Base-by-base conservation (phyloP, 1,284 basidiomycete genomes). In the Rhodotorula sp. region DNA sequence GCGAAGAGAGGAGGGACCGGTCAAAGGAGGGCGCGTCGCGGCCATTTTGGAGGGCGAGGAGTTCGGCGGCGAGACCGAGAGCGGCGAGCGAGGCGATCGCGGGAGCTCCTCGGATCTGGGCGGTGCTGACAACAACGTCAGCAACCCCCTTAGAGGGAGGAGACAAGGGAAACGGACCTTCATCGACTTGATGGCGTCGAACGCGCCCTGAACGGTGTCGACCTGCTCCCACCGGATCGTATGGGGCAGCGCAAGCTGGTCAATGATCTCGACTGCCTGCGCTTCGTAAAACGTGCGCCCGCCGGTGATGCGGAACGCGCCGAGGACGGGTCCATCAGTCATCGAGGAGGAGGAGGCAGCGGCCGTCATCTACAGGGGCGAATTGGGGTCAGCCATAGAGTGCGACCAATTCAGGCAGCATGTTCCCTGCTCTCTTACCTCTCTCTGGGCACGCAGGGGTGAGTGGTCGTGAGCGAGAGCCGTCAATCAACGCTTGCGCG, bases 81-180 rank as follows among this genome's bases (percentile, higher is more conserved):
- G 92, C 87, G 8, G 93, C 93, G 20, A 96, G 87, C 2, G 92
- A 92, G 0, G 90, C 93, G 66, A 97, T 95, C n/a, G 93, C 93
- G 0, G 93, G 93, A 15, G 93, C 93, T 12, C 93, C 93, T 64
- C 93, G 87, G 77, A 93, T 93, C 88, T 91, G 73, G 3, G 16
- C 6, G 6, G 16, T 6, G 18, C 8, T 43, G 8, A 43, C 12
- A 16, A n/a, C n/a, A 12, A 3, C 0, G 26, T 65, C 60, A 65
- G 48, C 6, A 23, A 51, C 20, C 47, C 2, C 3, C n/a, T 20
- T 21, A 8, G 16, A 20, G 26, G 3, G 16, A n/a, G 49, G 18
- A 23, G 2, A 43, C 3, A 31, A 26, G 18, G n/a, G 52, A 46
- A 21, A 23, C 63, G 54, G 23, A 76, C 82, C 85, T 91, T 92